These are phyloP conservation scores for Croton setiger DNA, from an alignment of 441 rosid genomes.

Conservation along the genomic window DNA sequence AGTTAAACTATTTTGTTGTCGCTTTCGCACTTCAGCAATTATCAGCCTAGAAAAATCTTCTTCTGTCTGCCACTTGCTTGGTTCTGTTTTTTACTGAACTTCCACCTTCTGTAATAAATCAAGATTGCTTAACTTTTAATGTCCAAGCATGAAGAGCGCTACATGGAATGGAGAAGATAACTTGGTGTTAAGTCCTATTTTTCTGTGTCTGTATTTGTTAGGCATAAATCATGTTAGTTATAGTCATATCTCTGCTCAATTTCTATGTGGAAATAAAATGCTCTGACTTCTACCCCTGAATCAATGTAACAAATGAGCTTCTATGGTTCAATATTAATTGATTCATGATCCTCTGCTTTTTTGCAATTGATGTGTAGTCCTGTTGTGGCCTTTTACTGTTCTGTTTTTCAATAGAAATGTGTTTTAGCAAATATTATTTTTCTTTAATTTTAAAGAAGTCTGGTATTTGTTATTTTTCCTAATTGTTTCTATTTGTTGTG, in stretches of 20 bases:
- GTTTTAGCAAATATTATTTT: not conserved
- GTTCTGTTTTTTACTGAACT: not conserved
- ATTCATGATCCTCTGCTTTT: not conserved
- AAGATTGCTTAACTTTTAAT: not conserved
- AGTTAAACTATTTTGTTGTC: not conserved
- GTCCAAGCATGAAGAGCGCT: not conserved
- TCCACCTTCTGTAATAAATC: not conserved
- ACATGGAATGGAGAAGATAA: not conserved
- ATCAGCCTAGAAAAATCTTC: not conserved
- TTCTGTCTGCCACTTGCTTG: not conserved
- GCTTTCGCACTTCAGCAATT: not conserved
- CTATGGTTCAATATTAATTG: constrained; percentile 3
- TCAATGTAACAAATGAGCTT: constrained; percentile 1
- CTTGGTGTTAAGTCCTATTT: not conserved
- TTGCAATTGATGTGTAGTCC: constrained; percentile 1
- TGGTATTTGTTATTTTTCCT: not conserved
- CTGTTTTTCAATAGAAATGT: not conserved
- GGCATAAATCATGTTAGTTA: not conserved
- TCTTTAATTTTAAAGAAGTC: not conserved
- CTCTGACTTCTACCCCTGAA: not conserved
- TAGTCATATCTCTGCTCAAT: not conserved
- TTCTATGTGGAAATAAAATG: not conserved
- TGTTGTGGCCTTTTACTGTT: not conserved
- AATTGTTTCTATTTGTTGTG: not conserved
- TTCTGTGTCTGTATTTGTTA: not conserved